Evolutionary conservation across 1,284 basidiomycete genomes (phyloP), one percentile per base, ranked within the genome.

Genomic region (Exobasidium rhododendri): DNA sequence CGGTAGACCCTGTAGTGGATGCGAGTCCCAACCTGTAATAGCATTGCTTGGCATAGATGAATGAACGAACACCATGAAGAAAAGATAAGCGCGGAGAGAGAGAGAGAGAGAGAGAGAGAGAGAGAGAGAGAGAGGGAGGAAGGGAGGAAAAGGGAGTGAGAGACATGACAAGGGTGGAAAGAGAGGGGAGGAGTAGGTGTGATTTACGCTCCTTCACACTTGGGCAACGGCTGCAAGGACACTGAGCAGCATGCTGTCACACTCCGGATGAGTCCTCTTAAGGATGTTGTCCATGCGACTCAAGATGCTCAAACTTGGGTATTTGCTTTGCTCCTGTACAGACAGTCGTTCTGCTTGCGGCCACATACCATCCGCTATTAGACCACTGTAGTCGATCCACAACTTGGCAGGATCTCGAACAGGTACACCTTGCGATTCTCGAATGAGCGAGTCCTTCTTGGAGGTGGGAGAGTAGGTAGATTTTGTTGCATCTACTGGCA

Each of bases 161-260:
- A n/a, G n/a, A n/a, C n/a, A n/a, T n/a, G n/a, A n/a, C n/a, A n/a
- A n/a, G n/a, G n/a, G n/a, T n/a, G n/a, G n/a, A n/a, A n/a, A n/a
- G n/a, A n/a, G n/a, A n/a, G n/a, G n/a, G n/a, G n/a, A n/a, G n/a
- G n/a, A n/a, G n/a, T n/a, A n/a, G n/a, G n/a, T n/a, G n/a, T n/a
- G n/a, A n/a, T n/a, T n/a, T n/a, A n/a, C n/a, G n/a, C n/a, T 26
- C 7, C 20, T n/a, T 50, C 24, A 58, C 20, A 47, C 57, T 44
- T 58, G 43, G 30, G 64, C 73, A 1, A 77, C 75, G 31, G 69
- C 76, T 5, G 68, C 77, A 4, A 78, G 62, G 43, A 75, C 66
- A 4, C 64, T 67, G 14, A 79, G 54, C 66, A 79, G 67, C 77
- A 79, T 79, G n/a, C 64, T 63, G 45, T 79, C 77, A 29, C 78